Evolutionary conservation across 768 basidiomycete genomes (phyloP), one percentile per base, ranked within the genome.

Genomic region (Auriscalpium orientale): DNA sequence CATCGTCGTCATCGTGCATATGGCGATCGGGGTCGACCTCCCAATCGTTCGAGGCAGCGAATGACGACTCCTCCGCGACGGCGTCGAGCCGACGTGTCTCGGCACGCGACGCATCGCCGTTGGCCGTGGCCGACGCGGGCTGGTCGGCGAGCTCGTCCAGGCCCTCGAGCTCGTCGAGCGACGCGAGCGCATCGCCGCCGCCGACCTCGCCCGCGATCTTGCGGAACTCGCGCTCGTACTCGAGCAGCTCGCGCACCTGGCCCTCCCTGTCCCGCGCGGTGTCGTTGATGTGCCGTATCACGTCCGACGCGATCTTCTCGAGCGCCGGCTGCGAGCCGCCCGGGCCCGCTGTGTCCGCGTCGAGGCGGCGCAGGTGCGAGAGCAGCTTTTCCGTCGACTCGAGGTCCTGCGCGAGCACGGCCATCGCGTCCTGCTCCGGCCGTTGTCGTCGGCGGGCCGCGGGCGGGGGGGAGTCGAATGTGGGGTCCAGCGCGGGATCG

Each of bases 321-420:
- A 94, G 71, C 55, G 59, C 54, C 16, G 69, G 64, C 46, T 66
- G 63, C 18, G 64, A 37, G 10, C 67, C 58, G 28, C 65, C 66
- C 28, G 28, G 28, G 28, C 28, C 28, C 28, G 28, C 28, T 7
- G 28, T 28, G 5, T 83, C 83, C 49, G 72, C 67, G 68, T 93
- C 91, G 47, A 91, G 76, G 34, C 76, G 77, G 43, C 86, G 83
- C 13, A 94, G 75, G 64, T 88, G 84, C 49, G 76, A 65, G 20
- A 94, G 78, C 68, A 94, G 91, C 60, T 82, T 79, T 57, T 90
- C 86, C 16, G 88, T 91, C 44, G 82, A 84, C 60, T 83, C 81
- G 13, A 94, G 76, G 70, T 91, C 84, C 62, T 83, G 77, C 7
- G 87, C 79, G 18, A 92, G 79, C 28, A 86, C 72, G 52, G 81